These are phyloP conservation scores for Ganoderma sinense DNA, from an alignment of 1,284 basidiomycete genomes.

Conservation along the genomic window DNA sequence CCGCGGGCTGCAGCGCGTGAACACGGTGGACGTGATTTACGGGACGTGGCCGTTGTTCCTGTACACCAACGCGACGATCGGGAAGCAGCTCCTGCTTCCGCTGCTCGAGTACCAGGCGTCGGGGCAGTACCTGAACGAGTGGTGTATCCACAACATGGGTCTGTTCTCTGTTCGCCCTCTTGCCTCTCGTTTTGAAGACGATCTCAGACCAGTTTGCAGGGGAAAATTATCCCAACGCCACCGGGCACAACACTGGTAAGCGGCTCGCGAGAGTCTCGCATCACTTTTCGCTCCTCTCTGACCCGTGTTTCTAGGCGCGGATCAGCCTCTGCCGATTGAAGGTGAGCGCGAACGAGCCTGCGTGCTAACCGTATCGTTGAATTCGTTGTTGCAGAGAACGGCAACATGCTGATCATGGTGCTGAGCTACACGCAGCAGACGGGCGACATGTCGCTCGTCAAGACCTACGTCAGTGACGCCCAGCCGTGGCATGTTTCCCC, in stretches of 20 bases:
- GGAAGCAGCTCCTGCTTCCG: slow-evolving; percentile 66
- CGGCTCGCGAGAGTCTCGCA: not conserved
- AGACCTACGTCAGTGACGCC: slow-evolving; percentile 53
- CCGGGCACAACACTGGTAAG: slow-evolving; percentile 65
- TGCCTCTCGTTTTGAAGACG: not conserved
- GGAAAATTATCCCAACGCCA: slow-evolving; percentile 52
- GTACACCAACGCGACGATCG: slow-evolving; percentile 67
- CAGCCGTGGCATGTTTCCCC: not conserved
- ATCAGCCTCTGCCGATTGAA: slow-evolving; percentile 70
- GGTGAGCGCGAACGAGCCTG: slow-evolving; percentile 38
- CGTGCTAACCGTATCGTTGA: not conserved
- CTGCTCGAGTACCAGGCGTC: slow-evolving; percentile 70
- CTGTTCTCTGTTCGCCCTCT: not conserved
- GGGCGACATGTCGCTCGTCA: slow-evolving; percentile 60
- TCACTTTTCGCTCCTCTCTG: not conserved
- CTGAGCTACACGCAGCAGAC: slow-evolving; percentile 72
- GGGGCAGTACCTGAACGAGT: slow-evolving; percentile 71
- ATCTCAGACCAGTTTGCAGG: slow-evolving; percentile 37
- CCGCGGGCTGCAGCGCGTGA: slow-evolving; percentile 65
- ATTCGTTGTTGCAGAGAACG: slow-evolving; percentile 54
- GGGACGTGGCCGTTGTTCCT: slow-evolving; percentile 71
- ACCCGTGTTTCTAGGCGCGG: slow-evolving; percentile 43
- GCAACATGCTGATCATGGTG: slow-evolving; percentile 81
- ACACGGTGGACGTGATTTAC: slow-evolving; percentile 79
- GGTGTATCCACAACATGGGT: slow-evolving; percentile 71